A percentile compares a stretch with the other conserved stretches of the same genome.
These are phyloP conservation scores for Middelhovenomyces tepae DNA, from an alignment of 805 yeast genomes.

Conservation along the genomic window DNA sequence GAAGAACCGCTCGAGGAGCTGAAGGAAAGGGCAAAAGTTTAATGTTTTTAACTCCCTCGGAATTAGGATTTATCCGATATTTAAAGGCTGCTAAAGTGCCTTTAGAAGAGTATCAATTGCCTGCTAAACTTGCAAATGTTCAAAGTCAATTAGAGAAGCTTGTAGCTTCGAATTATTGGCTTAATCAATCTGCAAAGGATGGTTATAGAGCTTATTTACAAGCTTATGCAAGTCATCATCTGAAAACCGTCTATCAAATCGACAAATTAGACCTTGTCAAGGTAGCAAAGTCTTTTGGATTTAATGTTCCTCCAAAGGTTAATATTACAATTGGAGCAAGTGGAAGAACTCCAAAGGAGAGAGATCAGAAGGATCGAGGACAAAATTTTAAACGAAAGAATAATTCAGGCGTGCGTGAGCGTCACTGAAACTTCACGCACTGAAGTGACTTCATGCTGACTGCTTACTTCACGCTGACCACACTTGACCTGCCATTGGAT, in stretches of 20 bases:
- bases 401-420: too few relatives aligned
- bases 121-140: constrained; percentile 90
- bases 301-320: constrained; percentile 87
- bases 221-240: constrained; percentile 93
- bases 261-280: constrained; percentile 89
- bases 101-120: constrained; percentile 94
- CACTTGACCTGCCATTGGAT: too few relatives aligned
- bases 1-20: constrained; percentile 91
- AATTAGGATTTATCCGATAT: constrained; percentile 88
- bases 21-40: constrained; percentile 85
- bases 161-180: constrained; percentile 84
- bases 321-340: constrained; percentile 94
- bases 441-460: too few relatives aligned
- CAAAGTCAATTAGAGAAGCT: constrained; percentile 89
- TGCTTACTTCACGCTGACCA: too few relatives aligned
- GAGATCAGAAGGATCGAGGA: constrained; percentile 20
- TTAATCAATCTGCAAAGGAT: constrained; percentile 91
- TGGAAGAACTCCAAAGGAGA: constrained; percentile 51
- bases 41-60: constrained; percentile 91
- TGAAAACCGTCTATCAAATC: constrained; percentile 92
- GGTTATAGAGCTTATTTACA: constrained; percentile 95
- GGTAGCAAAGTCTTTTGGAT: constrained; percentile 94
- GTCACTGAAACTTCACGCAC: too few relatives aligned
- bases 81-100: constrained; percentile 97
- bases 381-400: constrained; percentile 5